These are phyloP conservation scores for Rhodosporidiobolus odoratus DNA, from an alignment of 768 basidiomycete species.

Conservation along the genomic window DNA sequence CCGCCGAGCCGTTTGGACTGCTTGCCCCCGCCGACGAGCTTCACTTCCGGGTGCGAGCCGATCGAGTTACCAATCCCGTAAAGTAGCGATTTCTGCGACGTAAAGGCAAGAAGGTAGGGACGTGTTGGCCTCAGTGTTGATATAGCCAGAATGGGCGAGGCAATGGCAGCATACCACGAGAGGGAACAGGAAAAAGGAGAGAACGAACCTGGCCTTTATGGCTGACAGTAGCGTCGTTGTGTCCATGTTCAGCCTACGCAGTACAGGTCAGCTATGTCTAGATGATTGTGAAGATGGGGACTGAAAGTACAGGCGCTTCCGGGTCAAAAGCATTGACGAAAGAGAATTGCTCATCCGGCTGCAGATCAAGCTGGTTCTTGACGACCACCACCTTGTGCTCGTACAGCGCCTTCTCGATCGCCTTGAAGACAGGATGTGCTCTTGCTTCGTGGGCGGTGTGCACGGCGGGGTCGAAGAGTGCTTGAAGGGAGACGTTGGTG, in stretches of 20 bases:
- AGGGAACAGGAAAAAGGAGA: no score
- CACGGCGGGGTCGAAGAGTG: no score
- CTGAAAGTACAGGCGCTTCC: not conserved
- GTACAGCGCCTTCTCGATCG: conserved; percentile 11
- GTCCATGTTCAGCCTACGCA: not conserved
- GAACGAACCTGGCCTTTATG: not conserved
- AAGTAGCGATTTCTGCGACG: not conserved
- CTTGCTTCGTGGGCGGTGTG: no score
- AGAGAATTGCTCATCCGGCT: not conserved
- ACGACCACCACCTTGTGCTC: conserved; percentile 3
- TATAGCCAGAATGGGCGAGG: no score
- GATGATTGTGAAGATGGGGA: not conserved
- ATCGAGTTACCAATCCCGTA: conserved; percentile 7
- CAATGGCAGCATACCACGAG: no score
- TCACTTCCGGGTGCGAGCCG: conserved; percentile 1
- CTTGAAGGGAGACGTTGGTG: no score
- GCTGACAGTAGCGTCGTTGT: not conserved
- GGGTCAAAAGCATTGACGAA: conserved; percentile 3
- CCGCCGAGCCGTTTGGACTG: not conserved
- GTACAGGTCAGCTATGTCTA: not conserved
- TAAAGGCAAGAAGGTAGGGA: no score
- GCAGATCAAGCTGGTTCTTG: not conserved
- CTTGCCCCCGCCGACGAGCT: conserved; percentile 9
- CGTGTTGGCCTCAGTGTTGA: not conserved
- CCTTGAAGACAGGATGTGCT: no score